Evolutionary conservation across 805 yeast genomes (phyloP), one percentile per base, ranked within the genome.

Genomic region (Ogataea pilisensis): DNA sequence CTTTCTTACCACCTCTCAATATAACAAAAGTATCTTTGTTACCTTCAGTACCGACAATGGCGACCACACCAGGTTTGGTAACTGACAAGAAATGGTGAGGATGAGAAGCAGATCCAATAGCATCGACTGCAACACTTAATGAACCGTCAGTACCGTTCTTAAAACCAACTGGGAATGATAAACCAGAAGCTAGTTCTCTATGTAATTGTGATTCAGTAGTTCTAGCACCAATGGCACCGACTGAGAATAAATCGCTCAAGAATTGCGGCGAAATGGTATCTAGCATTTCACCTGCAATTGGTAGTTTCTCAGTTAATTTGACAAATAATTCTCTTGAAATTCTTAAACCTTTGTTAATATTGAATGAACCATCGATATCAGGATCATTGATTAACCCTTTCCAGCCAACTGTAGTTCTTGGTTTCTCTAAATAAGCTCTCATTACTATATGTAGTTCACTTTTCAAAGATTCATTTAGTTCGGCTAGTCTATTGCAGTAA

Each of bases 401-500:
- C 99, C 99, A 91, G 45, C 99, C 99, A 34, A 93, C 98, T 22
- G 98, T 91, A 38, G 99, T 91, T 69, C 99, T 81, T 55, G 99
- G 99, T 68, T 91, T 91, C 65, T 91, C 99, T 58, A 93, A 74
- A 71, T 93, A 93, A 3, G 98, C 98, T 69, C 99, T 82, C 99
- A 93, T 93, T 47, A 93, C 82, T 44, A 93, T 82, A 42, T 81
- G 77, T 45, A 93, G 73, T 53, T 91, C 96, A 35, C 76, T 80
- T 49, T 82, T 72, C 48, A 85, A 70, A 58, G 79, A 73, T 42
- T 78, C 78, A 32, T 84, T 68, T 28, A 82, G 60, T 40, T 69
- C 70, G 33, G 76, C 65, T 43, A 91, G 75, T 55, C 80, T 70
- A 27, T 72, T 69, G 55, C 91, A 86, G 70, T 91, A 93, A 50